Percentiles rank a stretch among this genome's conserved stretches.
Conservation (phyloP, 805 yeast genomes). For the Dipodascus geniculatus region DNA sequence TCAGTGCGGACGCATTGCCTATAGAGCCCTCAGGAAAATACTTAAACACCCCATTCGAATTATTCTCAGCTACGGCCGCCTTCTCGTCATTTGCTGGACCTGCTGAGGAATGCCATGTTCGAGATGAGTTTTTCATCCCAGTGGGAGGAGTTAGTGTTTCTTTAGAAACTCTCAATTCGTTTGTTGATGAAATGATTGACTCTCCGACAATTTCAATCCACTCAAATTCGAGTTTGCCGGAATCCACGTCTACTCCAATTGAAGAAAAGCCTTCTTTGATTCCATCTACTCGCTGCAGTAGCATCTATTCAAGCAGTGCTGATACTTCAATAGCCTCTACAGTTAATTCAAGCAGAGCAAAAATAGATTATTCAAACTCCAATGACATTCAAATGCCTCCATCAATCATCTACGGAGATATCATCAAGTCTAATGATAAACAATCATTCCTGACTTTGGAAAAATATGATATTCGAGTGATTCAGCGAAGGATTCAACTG, state of each 20-base stretch:
- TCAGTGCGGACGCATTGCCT: neutral
- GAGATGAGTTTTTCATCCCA: neutral
- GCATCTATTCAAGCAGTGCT: neutral
- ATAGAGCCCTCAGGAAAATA: neutral
- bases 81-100: neutral
- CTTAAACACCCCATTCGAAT: neutral
- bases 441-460: conserved; percentile 3
- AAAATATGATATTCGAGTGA: conserved; percentile 5
- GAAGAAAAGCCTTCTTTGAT: neutral
- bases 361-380: neutral
- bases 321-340: neutral
- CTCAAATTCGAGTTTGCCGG: too few species aligned
- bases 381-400: neutral
- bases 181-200: neutral
- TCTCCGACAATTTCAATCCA: neutral
- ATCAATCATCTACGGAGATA: neutral
- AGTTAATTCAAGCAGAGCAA: neutral
- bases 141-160: neutral
- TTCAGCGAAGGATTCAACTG: conserved; percentile 10
- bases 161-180: neutral
- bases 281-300: neutral
- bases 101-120: neutral
- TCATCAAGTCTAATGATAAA: neutral
- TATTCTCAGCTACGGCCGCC: neutral
- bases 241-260: neutral